Evolutionary conservation across 345 rosid genomes (phyloP).

Genomic region (Viola odorata): DNA sequence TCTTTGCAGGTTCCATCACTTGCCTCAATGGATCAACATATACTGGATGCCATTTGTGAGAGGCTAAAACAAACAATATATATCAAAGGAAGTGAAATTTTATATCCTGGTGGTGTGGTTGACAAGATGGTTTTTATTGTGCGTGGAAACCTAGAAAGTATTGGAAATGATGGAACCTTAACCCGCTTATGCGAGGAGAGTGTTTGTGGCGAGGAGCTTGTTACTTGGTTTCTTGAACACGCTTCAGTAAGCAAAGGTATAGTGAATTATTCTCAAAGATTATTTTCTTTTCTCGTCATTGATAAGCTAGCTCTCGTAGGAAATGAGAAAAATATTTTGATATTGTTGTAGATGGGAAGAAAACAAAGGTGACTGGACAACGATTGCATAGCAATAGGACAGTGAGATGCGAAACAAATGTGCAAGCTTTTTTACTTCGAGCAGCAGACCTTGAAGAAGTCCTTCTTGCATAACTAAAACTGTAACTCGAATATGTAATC

Average conservation of each 20-base stretch:
- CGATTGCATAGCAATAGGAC: conserved; percentile 49
- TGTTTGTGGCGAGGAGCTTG: conserved; percentile 85
- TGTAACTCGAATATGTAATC: not conserved
- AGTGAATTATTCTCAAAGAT: not conserved
- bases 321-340: too few species aligned
- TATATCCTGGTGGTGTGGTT: conserved; percentile 49
- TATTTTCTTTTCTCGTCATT: not conserved
- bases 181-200: conserved; percentile 56
- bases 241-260: conserved; percentile 61
- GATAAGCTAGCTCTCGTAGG: not conserved
- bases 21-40: conserved; percentile 58
- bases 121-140: conserved; percentile 86
- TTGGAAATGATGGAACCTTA: conserved; percentile 46
- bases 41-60: conserved; percentile 67
- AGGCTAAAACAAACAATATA: conserved; percentile 67
- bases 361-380: conserved; percentile 38
- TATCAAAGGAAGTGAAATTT: conserved; percentile 52
- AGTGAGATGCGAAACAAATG: conserved; percentile 63
- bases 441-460: conserved; percentile 85
- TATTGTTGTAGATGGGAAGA: conserved; percentile 42
- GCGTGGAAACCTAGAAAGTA: conserved; percentile 72
- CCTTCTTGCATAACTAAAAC: not conserved
- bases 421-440: conserved; percentile 77
- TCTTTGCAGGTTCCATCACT: conserved; percentile 70
- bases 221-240: conserved; percentile 85